These are phyloP conservation scores for Lippia alba DNA, from an alignment of 305 asterid genomes.

Conservation along the genomic window DNA sequence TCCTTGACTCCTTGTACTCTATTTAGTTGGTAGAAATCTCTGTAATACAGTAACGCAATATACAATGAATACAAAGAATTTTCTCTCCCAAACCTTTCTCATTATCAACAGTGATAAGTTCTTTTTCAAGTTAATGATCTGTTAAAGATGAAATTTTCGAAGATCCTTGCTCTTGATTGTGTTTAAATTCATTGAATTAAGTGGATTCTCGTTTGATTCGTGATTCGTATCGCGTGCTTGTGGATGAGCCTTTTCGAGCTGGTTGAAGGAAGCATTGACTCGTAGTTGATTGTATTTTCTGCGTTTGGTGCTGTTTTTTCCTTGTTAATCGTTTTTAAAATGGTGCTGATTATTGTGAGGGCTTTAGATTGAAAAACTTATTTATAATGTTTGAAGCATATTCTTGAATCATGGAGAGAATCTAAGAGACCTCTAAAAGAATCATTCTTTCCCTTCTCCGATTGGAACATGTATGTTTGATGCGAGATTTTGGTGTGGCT, in stretches of 20 bases:
- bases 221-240: not conserved
- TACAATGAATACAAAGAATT: too few species aligned
- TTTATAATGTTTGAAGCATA: not conserved
- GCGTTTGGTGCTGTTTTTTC: not conserved
- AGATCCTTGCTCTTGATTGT: conserved; percentile 1
- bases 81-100: too few species aligned
- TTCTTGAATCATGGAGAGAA: too few species aligned
- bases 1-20: too few species aligned
- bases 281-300: not conserved
- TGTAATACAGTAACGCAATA: too few species aligned
- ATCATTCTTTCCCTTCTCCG: too few species aligned
- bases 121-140: not conserved
- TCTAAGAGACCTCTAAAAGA: too few species aligned
- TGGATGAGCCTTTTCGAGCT: not conserved
- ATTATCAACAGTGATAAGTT: not conserved
- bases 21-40: too few species aligned
- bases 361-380: conserved; percentile 5
- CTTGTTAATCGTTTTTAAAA: not conserved
- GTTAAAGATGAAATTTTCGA: not conserved
- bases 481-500: too few species aligned
- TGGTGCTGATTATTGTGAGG: not conserved
- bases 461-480: too few species aligned
- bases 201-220: not conserved
- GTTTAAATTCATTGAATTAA: not conserved
- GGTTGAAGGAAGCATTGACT: not conserved